Conservation (phyloP, 179 eudicot genomes). For the Monotropa hypopitys region DNA sequence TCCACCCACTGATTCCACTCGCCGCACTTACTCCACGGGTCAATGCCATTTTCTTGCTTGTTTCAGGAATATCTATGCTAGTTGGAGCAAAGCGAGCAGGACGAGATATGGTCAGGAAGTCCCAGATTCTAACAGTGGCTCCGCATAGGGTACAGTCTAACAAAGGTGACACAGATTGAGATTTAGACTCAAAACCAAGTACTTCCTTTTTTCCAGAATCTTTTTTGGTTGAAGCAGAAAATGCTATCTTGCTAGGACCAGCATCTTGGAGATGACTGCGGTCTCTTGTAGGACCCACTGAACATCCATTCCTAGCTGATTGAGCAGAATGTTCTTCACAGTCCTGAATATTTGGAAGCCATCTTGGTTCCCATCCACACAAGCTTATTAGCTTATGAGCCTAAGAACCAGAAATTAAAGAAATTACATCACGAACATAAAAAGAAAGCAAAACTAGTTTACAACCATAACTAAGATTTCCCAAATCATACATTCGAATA, state of each 20-base stretch:
- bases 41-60: conserved; percentile 69
- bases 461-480: not conserved
- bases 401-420: conserved; percentile 24
- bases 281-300: conserved; percentile 54
- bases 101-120: conserved; percentile 66
- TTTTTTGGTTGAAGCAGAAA: conserved; percentile 56
- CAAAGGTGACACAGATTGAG: conserved; percentile 83
- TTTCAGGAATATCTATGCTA: conserved; percentile 60
- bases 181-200: conserved; percentile 44
- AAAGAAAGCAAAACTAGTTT: conserved; percentile 8
- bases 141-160: conserved; percentile 97
- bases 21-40: conserved; percentile 97
- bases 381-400: conserved; percentile 89
- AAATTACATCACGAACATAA: not conserved
- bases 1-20: conserved; percentile 93
- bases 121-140: conserved; percentile 91
- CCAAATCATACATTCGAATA: conserved; percentile 61
- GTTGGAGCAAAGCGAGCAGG: conserved; percentile 71
- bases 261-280: conserved; percentile 38
- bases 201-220: conserved; percentile 35
- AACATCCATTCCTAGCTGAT: conserved; percentile 83
- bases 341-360: conserved; percentile 92
- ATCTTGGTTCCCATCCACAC: conserved; percentile 99
- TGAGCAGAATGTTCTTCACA: conserved; percentile 99
- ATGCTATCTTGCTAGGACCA: conserved; percentile 69